Percentiles rank a stretch among this genome's conserved stretches.
Conservation (phyloP, 164 flowering plant species). For the grape (Vitis vinifera) region ASM3070453v1 NC_081823.1:6359001-6359500, state of each 20-base stretch:
- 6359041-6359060: background rate
- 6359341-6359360: too few species aligned
- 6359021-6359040: conserved; percentile 9
- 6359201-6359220: conserved; percentile 93
- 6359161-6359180: conserved; percentile 94
- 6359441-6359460: too few species aligned
- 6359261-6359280: conserved; percentile 77
- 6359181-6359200: conserved; percentile 80
- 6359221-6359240: conserved; percentile 96
- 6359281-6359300: conserved; percentile 52
- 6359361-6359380: too few species aligned
- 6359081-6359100: conserved; percentile 45
- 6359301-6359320: background rate
- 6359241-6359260: conserved; percentile 85
- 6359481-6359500: too few species aligned
- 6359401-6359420: too few species aligned
- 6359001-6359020: conserved; percentile 67
- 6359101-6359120: conserved; percentile 99
- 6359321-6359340: too few species aligned
- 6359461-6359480: too few species aligned
- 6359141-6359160: conserved; percentile 83
- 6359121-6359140: conserved; percentile 82
- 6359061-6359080: background rate
- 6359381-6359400: too few species aligned
- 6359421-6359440: too few species aligned